Evolutionary conservation across 768 basidiomycete species (phyloP).

Genomic region (Xerocomellus amylosporus): DNA sequence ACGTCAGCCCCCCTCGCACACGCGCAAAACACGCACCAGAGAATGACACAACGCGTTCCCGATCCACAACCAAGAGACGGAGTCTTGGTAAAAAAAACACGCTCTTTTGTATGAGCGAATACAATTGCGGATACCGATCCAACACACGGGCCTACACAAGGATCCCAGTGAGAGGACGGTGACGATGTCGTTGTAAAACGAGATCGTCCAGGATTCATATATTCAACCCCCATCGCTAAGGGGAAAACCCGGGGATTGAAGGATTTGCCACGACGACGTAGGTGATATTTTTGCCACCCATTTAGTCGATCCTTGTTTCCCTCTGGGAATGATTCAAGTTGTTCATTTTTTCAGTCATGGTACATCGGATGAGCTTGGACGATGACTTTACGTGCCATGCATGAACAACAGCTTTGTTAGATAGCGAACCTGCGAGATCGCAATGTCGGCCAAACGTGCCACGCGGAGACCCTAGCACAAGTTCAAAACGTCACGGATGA

Average conservation of each 20-base stretch:
- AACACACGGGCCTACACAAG: constrained; percentile 96
- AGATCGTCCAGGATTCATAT: constrained; percentile 98
- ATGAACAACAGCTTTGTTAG: constrained; percentile 93
- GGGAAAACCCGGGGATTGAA: constrained; percentile 42
- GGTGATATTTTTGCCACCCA: too few relatives aligned
- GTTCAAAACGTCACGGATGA: too few relatives aligned
- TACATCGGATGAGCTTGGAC: constrained; percentile 86
- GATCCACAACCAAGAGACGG: constrained; percentile 93
- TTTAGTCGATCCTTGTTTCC: too few relatives aligned
- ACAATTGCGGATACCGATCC: constrained; percentile 95
- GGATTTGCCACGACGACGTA: constrained; percentile 34
- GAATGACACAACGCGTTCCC: constrained; percentile 89
- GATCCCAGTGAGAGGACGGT: constrained; percentile 92
- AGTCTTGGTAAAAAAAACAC: constrained; percentile 82
- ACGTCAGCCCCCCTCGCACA: too few relatives aligned
- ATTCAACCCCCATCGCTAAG: constrained; percentile 1
- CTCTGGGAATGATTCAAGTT: too few relatives aligned
- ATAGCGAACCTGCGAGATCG: constrained; percentile 96
- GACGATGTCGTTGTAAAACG: constrained; percentile 95
- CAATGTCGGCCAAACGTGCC: constrained; percentile 72
- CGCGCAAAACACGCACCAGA: constrained; percentile 48
- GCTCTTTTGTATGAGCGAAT: constrained; percentile 91
- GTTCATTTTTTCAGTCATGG: too few relatives aligned
- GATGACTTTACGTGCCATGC: constrained; percentile 98
- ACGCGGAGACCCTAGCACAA: constrained; percentile 80